Evolutionary conservation across 208 protist genomes (phyloP), one percentile per base, ranked within the genome.

Genomic region (Leishmania major): DNA sequence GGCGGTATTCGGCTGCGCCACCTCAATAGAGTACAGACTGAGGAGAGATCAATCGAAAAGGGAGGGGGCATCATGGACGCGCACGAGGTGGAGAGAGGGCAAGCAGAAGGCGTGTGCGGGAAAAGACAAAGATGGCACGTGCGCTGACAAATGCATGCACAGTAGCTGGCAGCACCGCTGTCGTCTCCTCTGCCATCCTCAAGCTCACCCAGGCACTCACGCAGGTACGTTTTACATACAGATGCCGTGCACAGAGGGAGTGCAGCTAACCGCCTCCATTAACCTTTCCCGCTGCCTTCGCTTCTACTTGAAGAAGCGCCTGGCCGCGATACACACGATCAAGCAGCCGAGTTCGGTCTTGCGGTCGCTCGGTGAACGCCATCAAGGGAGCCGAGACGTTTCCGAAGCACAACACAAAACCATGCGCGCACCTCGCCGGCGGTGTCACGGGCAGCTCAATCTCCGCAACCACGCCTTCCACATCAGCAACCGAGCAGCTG

Each of bases 361-460:
- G 77, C 28, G 49, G 49, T 25, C 60, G 55, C 62, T 75, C 73
- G 8, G 82, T 81, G 55, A 75, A 85, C 25, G 77, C 82, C 69
- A 85, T 51, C 25, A 85, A 17, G 1, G 82, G 43, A 25, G 37
- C 22, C 5, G 40, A 15, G 43, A 77, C 72, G 67, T 78, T 77
- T 22, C 69, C 43, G n/a, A 81, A 57, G 55, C 73, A 81, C 3
- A 85, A 2, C 35, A 81, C 55, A 75, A 85, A 81, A 22, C 82
- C 82, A 45, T 75, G 55, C 17, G 72, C 77, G 10, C 49, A 37
- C 45, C 77, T 72, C 73, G 40, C 0, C 22, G 70, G 77, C n/a
- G 77, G 77, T 53, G n/a, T 31, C 60, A 85, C 77, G 28, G 82
- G 82, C 82, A 81, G 64, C 82, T 85, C 77, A 25, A 57, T 47